These are phyloP conservation scores for Trichocladium antarcticum DNA, from an alignment of 495 filamentous ascomycete species.

Conservation along the genomic window DNA sequence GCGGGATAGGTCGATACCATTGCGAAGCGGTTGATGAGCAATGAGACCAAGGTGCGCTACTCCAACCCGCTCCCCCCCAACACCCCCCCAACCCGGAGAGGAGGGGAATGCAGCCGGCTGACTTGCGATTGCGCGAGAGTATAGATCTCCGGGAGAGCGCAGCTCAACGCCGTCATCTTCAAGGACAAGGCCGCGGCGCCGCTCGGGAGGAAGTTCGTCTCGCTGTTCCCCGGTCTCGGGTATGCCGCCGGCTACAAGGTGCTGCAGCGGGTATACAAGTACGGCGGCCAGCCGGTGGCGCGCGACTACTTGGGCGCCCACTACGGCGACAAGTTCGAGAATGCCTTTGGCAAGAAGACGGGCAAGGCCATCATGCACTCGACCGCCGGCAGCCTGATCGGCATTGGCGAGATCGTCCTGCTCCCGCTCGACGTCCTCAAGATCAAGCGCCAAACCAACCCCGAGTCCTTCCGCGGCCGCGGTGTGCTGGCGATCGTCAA, in stretches of 20 bases:
- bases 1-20: constrained; percentile 78
- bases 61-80: not conserved
- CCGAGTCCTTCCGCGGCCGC: constrained; percentile 90
- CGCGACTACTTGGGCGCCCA: constrained; percentile 80
- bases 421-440: constrained; percentile 94
- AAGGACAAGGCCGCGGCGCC: constrained; percentile 71
- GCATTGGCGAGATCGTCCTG: constrained; percentile 92
- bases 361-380: constrained; percentile 98
- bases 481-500: constrained; percentile 79
- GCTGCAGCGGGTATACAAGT: constrained; percentile 96
- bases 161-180: constrained; percentile 86
- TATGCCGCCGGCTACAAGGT: constrained; percentile 99
- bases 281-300: constrained; percentile 91
- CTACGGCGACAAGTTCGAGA: constrained; percentile 72
- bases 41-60: constrained; percentile 57
- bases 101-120: constrained; percentile 2
- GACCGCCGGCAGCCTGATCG: constrained; percentile 88
- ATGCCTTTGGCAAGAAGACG: constrained; percentile 84
- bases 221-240: constrained; percentile 89
- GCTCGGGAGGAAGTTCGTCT: constrained; percentile 70
- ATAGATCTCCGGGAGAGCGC: constrained; percentile 48
- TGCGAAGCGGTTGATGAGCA: constrained; percentile 98
- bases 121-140: not conserved
- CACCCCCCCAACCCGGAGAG: not conserved
- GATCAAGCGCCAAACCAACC: constrained; percentile 99